Evolutionary conservation across 2,329 filamentous ascomycete species (phyloP).

Genomic region (Fusarium euwallaceae): DNA sequence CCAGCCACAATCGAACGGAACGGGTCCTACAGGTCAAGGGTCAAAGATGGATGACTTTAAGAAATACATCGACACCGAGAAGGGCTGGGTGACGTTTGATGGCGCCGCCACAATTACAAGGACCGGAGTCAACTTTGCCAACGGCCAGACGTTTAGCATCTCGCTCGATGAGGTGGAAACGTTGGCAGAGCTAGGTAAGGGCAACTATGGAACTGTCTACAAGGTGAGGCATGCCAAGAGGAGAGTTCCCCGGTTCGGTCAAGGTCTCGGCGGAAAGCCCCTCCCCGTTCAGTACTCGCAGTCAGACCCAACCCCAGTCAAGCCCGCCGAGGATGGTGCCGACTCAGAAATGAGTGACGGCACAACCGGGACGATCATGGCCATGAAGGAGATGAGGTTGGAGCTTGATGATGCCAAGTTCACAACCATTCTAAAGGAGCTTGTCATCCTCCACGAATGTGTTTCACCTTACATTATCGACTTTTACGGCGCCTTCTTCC

Average conservation of each 20-base stretch:
- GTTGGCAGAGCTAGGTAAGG: constrained; percentile 93
- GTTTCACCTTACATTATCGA: constrained; percentile 97
- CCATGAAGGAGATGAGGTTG: constrained; percentile 98
- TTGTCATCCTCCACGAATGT: constrained; percentile 95
- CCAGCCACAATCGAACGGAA: constrained; percentile 50
- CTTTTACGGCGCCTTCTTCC: constrained; percentile 99
- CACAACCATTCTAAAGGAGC: constrained; percentile 95
- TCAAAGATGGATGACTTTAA: constrained; percentile 72
- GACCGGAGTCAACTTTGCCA: constrained; percentile 91
- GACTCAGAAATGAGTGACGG: constrained; percentile 51
- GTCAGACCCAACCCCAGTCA: constrained; percentile 51
- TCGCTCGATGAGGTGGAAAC: constrained; percentile 96
- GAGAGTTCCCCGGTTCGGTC: constrained; percentile 68
- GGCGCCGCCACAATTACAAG: constrained; percentile 92
- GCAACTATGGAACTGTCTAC: constrained; percentile 98
- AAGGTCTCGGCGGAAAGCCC: constrained; percentile 66
- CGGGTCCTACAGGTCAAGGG: constrained; percentile 49
- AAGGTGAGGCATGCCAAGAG: constrained; percentile 89
- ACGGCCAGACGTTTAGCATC: constrained; percentile 90
- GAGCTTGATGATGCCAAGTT: constrained; percentile 98
- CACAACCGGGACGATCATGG: constrained; percentile 87
- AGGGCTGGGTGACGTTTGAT: constrained; percentile 91
- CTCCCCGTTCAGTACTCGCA: constrained; percentile 54
- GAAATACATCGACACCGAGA: constrained; percentile 91
- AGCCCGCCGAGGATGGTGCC: constrained; percentile 46